Evolutionary conservation across 2,329 filamentous ascomycete species (phyloP).

Genomic region (Bipolaris oryzae): DNA sequence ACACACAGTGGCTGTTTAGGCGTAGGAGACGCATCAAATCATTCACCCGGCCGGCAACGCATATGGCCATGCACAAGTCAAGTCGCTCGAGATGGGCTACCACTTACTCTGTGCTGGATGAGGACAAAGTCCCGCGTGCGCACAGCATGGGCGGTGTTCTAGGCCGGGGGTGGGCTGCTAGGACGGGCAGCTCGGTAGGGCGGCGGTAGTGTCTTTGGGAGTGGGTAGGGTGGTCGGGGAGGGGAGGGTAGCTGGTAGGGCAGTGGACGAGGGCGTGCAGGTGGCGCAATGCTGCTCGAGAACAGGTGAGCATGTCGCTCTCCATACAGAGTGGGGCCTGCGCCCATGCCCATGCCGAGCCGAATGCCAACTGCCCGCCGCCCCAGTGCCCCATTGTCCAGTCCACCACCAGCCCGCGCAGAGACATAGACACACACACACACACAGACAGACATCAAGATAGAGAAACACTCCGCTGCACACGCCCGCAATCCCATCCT

Average conservation of each 20-base stretch:
- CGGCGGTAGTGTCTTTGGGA: conserved; percentile 9
- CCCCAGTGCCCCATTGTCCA: background rate
- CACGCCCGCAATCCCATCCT: background rate
- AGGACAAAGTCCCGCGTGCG: background rate
- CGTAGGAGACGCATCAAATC: background rate
- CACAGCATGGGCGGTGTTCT: background rate
- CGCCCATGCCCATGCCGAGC: conserved; percentile 1
- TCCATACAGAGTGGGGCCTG: conserved; percentile 16
- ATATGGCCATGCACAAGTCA: background rate
- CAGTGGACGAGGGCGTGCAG: conserved; percentile 9
- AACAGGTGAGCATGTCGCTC: conserved; percentile 13
- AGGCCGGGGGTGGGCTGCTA: conserved; percentile 1
- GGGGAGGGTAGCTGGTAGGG: background rate
- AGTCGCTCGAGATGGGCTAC: background rate
- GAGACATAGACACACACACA: no score
- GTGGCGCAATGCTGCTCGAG: conserved; percentile 15
- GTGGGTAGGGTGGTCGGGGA: background rate
- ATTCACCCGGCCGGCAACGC: background rate
- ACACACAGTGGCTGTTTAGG: conserved; percentile 6
- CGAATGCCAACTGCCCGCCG: background rate
- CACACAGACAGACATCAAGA: background rate
- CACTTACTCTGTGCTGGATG: conserved; percentile 1
- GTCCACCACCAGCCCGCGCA: background rate
- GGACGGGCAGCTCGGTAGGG: conserved; percentile 8
- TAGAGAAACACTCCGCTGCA: background rate